Conservation (phyloP, 441 rosid species). For the Dalechampia spathulata region DNA sequence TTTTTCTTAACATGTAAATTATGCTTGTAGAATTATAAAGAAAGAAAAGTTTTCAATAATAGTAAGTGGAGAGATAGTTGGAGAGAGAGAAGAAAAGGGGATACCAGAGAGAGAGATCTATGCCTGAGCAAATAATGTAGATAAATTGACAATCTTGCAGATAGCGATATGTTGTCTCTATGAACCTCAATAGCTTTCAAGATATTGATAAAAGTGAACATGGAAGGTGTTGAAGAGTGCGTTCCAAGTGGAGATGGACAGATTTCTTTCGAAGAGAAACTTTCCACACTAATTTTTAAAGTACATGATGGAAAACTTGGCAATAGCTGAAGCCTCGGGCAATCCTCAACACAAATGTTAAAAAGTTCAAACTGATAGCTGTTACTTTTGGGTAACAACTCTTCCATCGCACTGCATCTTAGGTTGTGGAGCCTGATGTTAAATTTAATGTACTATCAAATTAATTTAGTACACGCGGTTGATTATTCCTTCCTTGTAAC, state of each 20-base stretch:
- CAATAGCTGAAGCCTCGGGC: constrained; percentile 32
- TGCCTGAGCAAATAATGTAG: constrained; percentile 3
- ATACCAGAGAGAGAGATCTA: constrained; percentile 18
- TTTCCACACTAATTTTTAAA: constrained; percentile 16
- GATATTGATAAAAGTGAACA: constrained; percentile 5
- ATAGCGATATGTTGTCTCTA: not conserved
- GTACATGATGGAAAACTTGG: constrained; percentile 31
- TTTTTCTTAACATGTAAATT: not conserved
- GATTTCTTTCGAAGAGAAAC: constrained; percentile 15
- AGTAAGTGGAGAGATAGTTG: too few species aligned
- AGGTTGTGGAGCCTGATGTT: too few species aligned
- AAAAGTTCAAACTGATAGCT: constrained; percentile 24
- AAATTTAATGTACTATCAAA: too few species aligned
- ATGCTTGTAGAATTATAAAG: not conserved
- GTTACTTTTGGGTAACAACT: constrained; percentile 25
- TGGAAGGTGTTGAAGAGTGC: not conserved
- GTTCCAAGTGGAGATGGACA: too few species aligned
- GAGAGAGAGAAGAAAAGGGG: not conserved
- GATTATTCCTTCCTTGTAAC: too few species aligned
- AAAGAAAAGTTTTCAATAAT: too few species aligned
- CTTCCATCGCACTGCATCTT: constrained; percentile 25
- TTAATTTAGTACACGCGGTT: too few species aligned
- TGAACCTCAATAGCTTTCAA: constrained; percentile 4
- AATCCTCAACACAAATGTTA: constrained; percentile 21
- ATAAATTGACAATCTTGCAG: constrained; percentile 9